These are phyloP conservation scores for Tulasnella sp. DNA, from an alignment of 768 basidiomycete genomes.

Conservation along the genomic window DNA sequence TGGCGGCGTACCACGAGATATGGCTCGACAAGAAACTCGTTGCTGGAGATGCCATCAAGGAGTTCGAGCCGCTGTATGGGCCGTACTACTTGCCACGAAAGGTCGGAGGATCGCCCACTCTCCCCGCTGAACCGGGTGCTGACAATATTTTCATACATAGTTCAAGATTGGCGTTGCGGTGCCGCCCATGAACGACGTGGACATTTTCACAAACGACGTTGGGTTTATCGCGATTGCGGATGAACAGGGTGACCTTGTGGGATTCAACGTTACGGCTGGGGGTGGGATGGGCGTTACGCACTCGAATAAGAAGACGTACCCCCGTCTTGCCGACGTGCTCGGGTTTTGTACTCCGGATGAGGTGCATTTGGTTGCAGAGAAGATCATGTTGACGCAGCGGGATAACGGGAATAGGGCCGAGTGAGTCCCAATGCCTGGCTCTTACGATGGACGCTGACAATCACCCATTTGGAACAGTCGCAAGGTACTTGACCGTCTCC, in stretches of 20 bases:
- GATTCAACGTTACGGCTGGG: slow-evolving; percentile 89
- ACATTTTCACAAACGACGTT: slow-evolving; percentile 89
- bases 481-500: slow-evolving; percentile 23
- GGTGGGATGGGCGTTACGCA: slow-evolving; percentile 99
- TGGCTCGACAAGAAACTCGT: slow-evolving; percentile 98
- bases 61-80: slow-evolving; percentile 95
- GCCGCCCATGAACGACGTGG: slow-evolving; percentile 92
- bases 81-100: slow-evolving; percentile 94
- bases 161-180: slow-evolving; percentile 97
- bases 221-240: slow-evolving; percentile 92
- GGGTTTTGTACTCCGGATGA: slow-evolving; percentile 89
- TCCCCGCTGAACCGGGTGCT: neutral
- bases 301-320: slow-evolving; percentile 98
- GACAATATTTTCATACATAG: slow-evolving; percentile 29
- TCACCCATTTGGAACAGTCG: slow-evolving; percentile 25
- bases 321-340: slow-evolving; percentile 71
- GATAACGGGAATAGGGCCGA: slow-evolving; percentile 93
- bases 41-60: slow-evolving; percentile 84
- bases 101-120: slow-evolving; percentile 33
- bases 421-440: slow-evolving; percentile 37
- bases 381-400: slow-evolving; percentile 84
- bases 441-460: neutral
- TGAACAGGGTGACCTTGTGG: slow-evolving; percentile 59
- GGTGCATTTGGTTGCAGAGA: slow-evolving; percentile 76
- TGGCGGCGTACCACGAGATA: slow-evolving; percentile 94